Base-by-base conservation (phyloP, 2,329 filamentous ascomycete species). In the Trichophyton verrucosum region DNA sequence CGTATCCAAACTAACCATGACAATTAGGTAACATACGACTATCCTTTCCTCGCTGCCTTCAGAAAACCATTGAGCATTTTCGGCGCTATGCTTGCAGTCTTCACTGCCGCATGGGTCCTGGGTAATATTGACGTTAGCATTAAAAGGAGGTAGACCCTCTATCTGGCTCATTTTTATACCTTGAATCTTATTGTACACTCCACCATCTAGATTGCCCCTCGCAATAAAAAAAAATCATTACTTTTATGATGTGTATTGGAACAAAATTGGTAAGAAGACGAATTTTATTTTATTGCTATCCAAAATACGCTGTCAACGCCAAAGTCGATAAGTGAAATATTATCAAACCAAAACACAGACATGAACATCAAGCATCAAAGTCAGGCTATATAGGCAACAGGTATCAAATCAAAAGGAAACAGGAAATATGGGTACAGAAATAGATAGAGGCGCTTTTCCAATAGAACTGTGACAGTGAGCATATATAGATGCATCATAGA, bases 31-130 rank as follows among this genome's bases (percentile, higher is more conserved):
- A 87, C 88, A 1, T 99, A 99, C 74, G 88, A 96, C 65, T 89
- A 94, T 70, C 83, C 91, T 1, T 80, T 87, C 66, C 71, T 81
- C 2, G 87, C 89, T 30, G 84, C 82, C 44, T 82, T 96, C 68
- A 85, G 91, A 69, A 99, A 99, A 78, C 94, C 94, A 0, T 66
- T 95, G 20, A 84, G 92, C 24, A 82, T 97, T 63, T 89, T 94
- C 65, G 77, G 78, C 36, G 90, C 87, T 67, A 76, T 88, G 64
- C 71, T 95, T 65, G 78, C 81, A n/a, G 76, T 95, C 11, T 96
- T 95, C 74, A 79, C 84, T 46, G 80, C 85, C 1, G 81, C 83
- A 3, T 96, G 88, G 86, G 76, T 85, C 2, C 73, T 96, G 62
- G 87, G 90, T 36, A 86, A 83, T 69, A 78, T 96, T 64, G 86